Base-by-base conservation (phyloP, 805 yeast genomes). In the Teunomyces stri region DNA sequence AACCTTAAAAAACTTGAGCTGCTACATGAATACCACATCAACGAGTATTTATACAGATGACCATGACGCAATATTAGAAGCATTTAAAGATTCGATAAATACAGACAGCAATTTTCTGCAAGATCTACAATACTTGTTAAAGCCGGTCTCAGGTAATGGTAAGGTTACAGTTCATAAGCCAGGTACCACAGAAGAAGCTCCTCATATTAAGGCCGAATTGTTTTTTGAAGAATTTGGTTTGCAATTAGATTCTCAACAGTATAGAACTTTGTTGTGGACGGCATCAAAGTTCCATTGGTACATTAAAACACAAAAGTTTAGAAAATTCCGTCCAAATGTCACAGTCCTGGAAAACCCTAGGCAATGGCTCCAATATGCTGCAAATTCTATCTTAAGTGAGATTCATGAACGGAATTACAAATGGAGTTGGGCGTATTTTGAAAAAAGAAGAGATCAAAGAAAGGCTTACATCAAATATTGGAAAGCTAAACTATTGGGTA, bases 111-210 rank as follows among this genome's bases (percentile, higher is more conserved):
- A 41, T 6, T 7, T 33, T 12, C 41, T 39, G 10, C 29, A 47
- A 0, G 60, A 57, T 7, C 46, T 74, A 27, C 87, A 85, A 53
- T 85, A 75, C 55, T 69, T 94, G 6, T 67, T 94, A 49, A 79
- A 84, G 47, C 99, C 99, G 0, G 96, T 94, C 1, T 81, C 89
- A 7, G 98, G 98, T 21, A 72, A 76, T 36, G 98, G 98, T 31
- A 85, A 84, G 57, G 66, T 95, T 29, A 84, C 90, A 0, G 69
- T 94, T 12, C 88, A 88, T 66, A 94, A 94, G 61, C 63, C 72
- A 4, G 94, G 94, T 1, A 76, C 94, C 1, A 83, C 92, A 0
- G 85, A 81, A 39, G 62, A 71, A 0, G 58, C 66, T 18, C 94
- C 94, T 5, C 94, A 88, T 61, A 75, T 89, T 16, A 77, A 80